Evolutionary conservation across 805 yeast species (phyloP), one percentile per base, ranked within the genome.

Genomic region (Jamesozyma rosinii): DNA sequence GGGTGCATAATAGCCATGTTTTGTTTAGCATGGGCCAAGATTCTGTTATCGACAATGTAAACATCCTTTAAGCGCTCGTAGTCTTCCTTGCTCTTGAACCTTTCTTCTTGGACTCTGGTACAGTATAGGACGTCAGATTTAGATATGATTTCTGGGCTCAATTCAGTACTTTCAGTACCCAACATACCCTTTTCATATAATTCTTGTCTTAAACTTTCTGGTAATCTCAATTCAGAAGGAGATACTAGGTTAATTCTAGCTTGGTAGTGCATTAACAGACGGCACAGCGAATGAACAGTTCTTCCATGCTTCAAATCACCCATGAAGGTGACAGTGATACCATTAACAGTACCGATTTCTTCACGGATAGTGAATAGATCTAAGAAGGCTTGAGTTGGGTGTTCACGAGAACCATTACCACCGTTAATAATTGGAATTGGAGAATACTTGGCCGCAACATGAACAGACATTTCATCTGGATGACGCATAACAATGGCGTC

Each of bases 1-100:
- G 99, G 99, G 66, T 92, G 99, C 95, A 92, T 83, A 51, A 92
- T 83, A 66, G 96, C 87, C 97, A 92, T 92, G 69, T 92, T 96
- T 65, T 87, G 88, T 71, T 94, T 92, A 56, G 98, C 97, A 65
- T 83, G 80, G 26, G 87, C 75, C 63, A 92, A 75, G 49, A 90
- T 83, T 68, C 75, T 81, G 77, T 90, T 90, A 71, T 92, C 96
- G 48, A 92, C 92, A 61, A 87, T 76, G 68, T 88, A 92, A 10
- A 85, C 75, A 64, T 90, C 95, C 75, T 88, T 89, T 62, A 90
- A 77, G 60, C 90, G 76, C 66, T 83, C 82, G 69, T 87, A 92
- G 61, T 88, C 84, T 39, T 69, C 79, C 54, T 68, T 72, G 63
- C 80, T 79, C 41, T 74, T 69, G 66, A 92, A 94, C 70, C 99